Evolutionary conservation across 1,284 basidiomycete genomes (phyloP), one percentile per base, ranked within the genome.

Genomic region (Kalmanozyma brasiliensis): DNA sequence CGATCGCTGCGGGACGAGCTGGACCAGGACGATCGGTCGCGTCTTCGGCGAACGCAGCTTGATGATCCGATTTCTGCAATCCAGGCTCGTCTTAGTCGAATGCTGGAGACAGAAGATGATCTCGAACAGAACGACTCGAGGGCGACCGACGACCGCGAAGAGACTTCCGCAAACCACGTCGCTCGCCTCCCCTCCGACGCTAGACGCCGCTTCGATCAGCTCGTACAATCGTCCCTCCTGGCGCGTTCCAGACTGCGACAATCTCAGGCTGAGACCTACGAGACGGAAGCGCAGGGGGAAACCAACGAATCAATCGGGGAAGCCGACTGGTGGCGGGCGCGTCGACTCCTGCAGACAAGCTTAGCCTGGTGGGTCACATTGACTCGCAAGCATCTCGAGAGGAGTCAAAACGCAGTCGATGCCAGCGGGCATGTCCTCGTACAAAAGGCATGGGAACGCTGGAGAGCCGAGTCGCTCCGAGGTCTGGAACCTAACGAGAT

Each of bases 321-420:
- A 16, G 75, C 75, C 1, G 73, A 73, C 20, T 35, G 26, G 13
- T 51, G 34, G 26, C 49, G 52, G n/a, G 52, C 48, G 19, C 60
- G 52, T 8, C 45, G 36, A 16, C 49, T 73, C 6, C 36, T 62
- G 5, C 42, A 42, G 33, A 59, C 46, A 14, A 56, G 56, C 19
- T 33, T 76, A 20, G 49, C 53, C 1, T 76, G 73, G 73, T 76
- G 73, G 73, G 47, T 61, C n/a, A 40, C 69, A 2, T 43, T 65
- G 23, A 52, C 64, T 14, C 59, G 63, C 5, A 47, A 61, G 7
- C 51, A 58, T 35, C 44, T 45, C 6, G 51, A 57, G 16, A 52
- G 45, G 10, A 17, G 13, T 9, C 49, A 48, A 8, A 61, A 61
- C 34, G 67, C 66, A 0, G 56, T 40, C 7, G 57, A 52, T 16